Percentiles rank a stretch among this genome's conserved stretches.
Evolutionary conservation across 31 red algal genomes (phyloP).

Genomic region (Endocladia muricata): DNA sequence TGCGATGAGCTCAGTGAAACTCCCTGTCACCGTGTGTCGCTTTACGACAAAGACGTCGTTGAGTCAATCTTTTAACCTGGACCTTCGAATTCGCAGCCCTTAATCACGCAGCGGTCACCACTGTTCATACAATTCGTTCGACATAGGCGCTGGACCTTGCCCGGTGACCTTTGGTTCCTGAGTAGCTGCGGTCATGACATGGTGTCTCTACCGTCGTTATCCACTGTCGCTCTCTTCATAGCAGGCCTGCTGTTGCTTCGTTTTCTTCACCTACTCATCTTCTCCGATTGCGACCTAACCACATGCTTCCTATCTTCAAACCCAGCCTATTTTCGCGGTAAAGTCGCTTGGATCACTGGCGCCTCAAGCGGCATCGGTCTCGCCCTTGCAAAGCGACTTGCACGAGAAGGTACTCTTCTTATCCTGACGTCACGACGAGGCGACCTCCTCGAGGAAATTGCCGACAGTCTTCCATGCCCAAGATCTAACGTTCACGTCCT

Average conservation of each 20-base stretch:
- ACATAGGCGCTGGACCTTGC: no score
- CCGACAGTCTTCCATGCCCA: conserved; percentile 44
- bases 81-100: no score
- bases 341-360: conserved; percentile 88
- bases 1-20: no score
- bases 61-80: no score
- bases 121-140: no score
- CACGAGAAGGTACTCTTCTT: conserved; percentile 56
- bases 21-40: no score
- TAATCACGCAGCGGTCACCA: no score
- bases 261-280: conserved; percentile 13
- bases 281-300: conserved; percentile 41
- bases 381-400: conserved; percentile 63
- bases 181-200: no score
- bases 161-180: no score
- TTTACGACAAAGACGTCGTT: no score
- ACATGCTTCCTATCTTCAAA: conserved; percentile 18
- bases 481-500: conserved; percentile 54
- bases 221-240: background rate
- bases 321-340: conserved; percentile 20
- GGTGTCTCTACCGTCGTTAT: background rate
- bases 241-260: background rate
- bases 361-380: conserved; percentile 85
- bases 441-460: conserved; percentile 42
- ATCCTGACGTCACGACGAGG: conserved; percentile 74